A percentile compares a stretch with the other conserved stretches of the same genome.
These are phyloP conservation scores for Sporothrix variecibatus DNA, from an alignment of 2,329 filamentous ascomycete species.

Conservation along the genomic window DNA sequence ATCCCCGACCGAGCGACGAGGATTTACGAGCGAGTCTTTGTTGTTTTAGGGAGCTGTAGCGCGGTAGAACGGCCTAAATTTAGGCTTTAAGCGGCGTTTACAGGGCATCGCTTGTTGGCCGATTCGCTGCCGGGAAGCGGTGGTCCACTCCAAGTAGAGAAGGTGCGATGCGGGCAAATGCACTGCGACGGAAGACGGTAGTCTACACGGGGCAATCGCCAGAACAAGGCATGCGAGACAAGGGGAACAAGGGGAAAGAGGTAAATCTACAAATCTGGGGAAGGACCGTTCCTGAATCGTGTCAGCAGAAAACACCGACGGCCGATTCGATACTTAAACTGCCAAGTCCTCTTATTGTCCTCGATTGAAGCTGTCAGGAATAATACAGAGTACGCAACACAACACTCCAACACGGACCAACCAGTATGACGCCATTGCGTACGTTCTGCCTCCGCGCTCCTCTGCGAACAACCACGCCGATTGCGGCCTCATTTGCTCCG, in stretches of 20 bases:
- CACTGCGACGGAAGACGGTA: not conserved
- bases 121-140: slow-evolving; percentile 8
- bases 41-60: not conserved
- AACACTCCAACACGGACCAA: not conserved
- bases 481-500: not conserved
- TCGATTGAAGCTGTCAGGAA: not conserved
- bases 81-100: not conserved
- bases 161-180: not conserved
- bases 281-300: not conserved
- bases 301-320: not conserved
- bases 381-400: not conserved
- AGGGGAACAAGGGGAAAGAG: not conserved
- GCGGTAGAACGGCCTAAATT: not conserved
- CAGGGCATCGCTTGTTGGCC: slow-evolving; percentile 2
- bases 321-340: not conserved
- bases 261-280: not conserved
- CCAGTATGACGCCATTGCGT: slow-evolving; percentile 21
- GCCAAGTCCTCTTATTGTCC: not conserved
- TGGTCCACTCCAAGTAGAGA: not conserved
- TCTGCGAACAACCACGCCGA: not conserved
- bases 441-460: slow-evolving; percentile 12
- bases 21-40: not conserved
- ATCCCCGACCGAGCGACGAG: slow-evolving; percentile 4
- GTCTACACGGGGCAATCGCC: not conserved
- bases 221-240: not conserved